Evolutionary conservation across 306 rosid genomes (phyloP).

Genomic region (Lithocarpus polystachyus): DNA sequence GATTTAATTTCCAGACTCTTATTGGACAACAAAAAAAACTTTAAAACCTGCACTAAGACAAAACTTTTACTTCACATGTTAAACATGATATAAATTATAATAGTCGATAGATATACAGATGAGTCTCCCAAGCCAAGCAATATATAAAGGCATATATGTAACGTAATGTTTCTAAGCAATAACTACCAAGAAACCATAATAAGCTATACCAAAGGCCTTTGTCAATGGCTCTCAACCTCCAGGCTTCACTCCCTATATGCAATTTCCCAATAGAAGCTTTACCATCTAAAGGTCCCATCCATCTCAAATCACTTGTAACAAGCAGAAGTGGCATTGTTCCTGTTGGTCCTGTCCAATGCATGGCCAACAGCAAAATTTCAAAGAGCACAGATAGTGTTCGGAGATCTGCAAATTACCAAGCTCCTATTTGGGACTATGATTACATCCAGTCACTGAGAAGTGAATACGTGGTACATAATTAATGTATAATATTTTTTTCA

Average conservation of each 20-base stretch:
- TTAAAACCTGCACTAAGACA: too few species aligned
- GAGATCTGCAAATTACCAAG: conserved; percentile 16
- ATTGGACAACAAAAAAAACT: too few species aligned
- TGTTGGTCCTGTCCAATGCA: neutral
- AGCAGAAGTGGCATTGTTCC: neutral
- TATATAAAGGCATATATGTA: too few species aligned
- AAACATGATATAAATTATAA: too few species aligned
- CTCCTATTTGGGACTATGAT: neutral
- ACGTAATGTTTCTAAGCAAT: too few species aligned
- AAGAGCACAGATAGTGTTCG: neutral
- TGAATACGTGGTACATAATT: neutral
- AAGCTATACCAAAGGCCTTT: neutral
- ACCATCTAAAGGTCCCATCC: neutral
- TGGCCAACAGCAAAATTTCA: neutral
- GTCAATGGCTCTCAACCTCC: neutral
- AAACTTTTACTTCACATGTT: too few species aligned
- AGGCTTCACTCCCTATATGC: neutral
- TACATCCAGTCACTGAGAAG: neutral
- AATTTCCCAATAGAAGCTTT: too few species aligned
- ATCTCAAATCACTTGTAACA: neutral
- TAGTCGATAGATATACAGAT: too few species aligned
- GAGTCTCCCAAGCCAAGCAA: too few species aligned
- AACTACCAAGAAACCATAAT: too few species aligned
- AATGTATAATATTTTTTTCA: neutral
- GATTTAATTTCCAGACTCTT: too few species aligned